phyloP scores from a whole-genome alignment of 1,284 basidiomycete genomes.

The Bondarzewia mesenterica region DNA sequence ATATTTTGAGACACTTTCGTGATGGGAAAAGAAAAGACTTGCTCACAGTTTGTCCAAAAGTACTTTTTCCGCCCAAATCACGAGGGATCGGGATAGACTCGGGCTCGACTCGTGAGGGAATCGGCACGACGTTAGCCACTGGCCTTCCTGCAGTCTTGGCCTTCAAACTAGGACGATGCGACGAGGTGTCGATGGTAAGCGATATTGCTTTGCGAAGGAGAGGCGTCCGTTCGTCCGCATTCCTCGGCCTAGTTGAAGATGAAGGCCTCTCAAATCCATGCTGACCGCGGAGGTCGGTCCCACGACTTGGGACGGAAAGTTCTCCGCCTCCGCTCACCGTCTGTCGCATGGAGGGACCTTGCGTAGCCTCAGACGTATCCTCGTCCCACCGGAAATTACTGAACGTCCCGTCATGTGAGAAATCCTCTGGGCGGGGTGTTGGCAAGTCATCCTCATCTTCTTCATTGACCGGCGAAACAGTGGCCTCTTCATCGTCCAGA shows the following conservation, averaged over 20 bases:
- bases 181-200: conserved; percentile 6
- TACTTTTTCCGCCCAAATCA: conserved; percentile 47
- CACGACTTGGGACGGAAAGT: not conserved
- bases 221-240: conserved; percentile 26
- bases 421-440: conserved; percentile 18
- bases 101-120: no score
- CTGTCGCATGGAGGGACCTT: not conserved
- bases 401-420: conserved; percentile 22
- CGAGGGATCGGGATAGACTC: not conserved
- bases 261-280: no score
- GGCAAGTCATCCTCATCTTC: conserved; percentile 26
- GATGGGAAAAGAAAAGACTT: not conserved
- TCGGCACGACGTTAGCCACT: no score
- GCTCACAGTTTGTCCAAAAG: conserved; percentile 78
- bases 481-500: conserved; percentile 28
- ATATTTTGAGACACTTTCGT: not conserved
- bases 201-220: conserved; percentile 23
- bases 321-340: not conserved
- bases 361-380: conserved; percentile 13
- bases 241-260: conserved; percentile 14
- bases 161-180: no score
- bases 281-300: conserved; percentile 5
- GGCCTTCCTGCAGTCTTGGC: no score
- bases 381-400: conserved; percentile 41
- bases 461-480: conserved; percentile 20